Conservation (phyloP, 179 eudicot genomes). For the Beta macrorhiza region DNA sequence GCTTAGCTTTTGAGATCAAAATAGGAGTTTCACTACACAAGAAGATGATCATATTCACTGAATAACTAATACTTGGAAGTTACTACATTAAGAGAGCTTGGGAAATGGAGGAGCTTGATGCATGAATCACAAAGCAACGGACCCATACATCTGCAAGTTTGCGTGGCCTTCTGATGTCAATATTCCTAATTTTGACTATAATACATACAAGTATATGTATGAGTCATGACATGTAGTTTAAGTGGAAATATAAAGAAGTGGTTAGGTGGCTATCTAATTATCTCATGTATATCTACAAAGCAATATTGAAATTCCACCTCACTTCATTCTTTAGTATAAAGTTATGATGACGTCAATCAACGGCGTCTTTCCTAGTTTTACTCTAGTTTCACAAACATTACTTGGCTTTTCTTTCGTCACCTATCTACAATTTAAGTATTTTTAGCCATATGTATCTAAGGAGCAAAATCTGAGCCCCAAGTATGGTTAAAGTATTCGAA, state of each 20-base stretch:
- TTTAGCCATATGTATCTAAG: not conserved
- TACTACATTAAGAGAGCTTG: slow-evolving; percentile 2
- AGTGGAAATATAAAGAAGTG: not conserved
- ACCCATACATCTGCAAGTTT: slow-evolving; percentile 19
- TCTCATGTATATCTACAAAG: slow-evolving; percentile 1
- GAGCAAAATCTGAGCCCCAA: too few species aligned
- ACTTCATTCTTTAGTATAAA: not conserved
- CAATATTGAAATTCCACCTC: slow-evolving; percentile 9
- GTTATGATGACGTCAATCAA: not conserved
- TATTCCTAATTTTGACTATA: slow-evolving; percentile 13
- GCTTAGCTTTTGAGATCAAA: too few species aligned
- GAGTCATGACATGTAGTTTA: slow-evolving; percentile 13
- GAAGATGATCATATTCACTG: not conserved
- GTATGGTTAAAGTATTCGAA: not conserved
- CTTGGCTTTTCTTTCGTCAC: not conserved
- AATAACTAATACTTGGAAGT: not conserved
- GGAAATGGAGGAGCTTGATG: slow-evolving; percentile 9
- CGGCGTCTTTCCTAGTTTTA: not conserved
- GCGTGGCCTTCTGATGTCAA: slow-evolving; percentile 20
- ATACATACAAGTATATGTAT: not conserved
- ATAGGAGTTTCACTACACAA: not conserved
- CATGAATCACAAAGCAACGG: slow-evolving; percentile 25
- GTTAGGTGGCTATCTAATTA: not conserved
- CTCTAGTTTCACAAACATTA: not conserved
- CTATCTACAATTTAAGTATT: not conserved